A percentile compares a stretch with the other conserved stretches of the same genome.
Conservation (phyloP, 2,329 filamentous ascomycete species). For the Cladophialophora chaetospira region DNA sequence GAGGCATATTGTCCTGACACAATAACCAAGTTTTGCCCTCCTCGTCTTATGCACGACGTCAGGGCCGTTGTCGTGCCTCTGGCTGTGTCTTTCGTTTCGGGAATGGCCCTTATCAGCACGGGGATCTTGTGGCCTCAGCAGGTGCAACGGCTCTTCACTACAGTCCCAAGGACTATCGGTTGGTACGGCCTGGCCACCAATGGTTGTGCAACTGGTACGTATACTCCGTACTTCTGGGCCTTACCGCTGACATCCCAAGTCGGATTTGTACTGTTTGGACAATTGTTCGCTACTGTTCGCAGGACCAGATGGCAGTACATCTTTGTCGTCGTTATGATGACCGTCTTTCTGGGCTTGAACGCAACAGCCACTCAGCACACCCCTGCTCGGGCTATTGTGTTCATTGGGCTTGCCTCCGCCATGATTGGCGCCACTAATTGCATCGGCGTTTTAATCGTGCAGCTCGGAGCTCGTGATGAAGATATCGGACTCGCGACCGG, state of each 20-base stretch:
- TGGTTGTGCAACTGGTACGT: conserved; percentile 12
- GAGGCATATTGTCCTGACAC: conserved; percentile 14
- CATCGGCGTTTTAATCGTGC: conserved; percentile 11
- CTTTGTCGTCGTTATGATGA: conserved; percentile 13
- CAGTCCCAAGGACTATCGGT: conserved; percentile 13
- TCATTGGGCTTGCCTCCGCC: conserved; percentile 10
- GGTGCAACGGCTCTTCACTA: conserved; percentile 15
- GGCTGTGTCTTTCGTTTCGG: conserved; percentile 4
- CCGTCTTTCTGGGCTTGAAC: conserved; percentile 15
- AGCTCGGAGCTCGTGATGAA: conserved; percentile 17
- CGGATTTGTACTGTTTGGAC: conserved; percentile 12
- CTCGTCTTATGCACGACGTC: conserved; percentile 8
- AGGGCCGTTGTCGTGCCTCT: conserved; percentile 11
- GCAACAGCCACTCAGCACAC: conserved; percentile 12
- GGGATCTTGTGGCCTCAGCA: conserved; percentile 21
- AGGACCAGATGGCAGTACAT: conserved; percentile 19
- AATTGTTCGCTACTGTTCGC: conserved; percentile 7
- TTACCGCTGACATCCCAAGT: conserved; percentile 4
- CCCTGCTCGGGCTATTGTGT: conserved; percentile 13
- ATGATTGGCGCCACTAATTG: conserved; percentile 16
- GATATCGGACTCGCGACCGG: conserved; percentile 21
- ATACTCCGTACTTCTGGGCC: neutral
- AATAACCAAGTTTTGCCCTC: conserved; percentile 20
- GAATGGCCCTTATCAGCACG: conserved; percentile 13
- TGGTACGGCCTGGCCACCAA: conserved; percentile 17